These are phyloP conservation scores for Anthracocystis panici-leucophaei DNA, from an alignment of 1,284 basidiomycete species.

Conservation along the genomic window DNA sequence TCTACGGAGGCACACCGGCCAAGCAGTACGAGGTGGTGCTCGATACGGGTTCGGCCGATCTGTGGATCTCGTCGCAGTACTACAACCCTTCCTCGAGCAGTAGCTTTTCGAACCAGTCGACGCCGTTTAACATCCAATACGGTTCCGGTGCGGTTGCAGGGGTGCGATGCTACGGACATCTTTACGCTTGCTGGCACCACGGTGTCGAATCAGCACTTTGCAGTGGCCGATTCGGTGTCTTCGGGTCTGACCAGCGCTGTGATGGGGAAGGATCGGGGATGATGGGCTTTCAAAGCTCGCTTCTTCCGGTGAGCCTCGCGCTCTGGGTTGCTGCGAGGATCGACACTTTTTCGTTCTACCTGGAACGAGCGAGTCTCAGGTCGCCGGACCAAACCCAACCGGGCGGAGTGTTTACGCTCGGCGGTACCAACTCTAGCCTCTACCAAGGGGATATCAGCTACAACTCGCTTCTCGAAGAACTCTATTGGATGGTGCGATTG, in stretches of 20 bases:
- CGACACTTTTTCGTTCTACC: slow-evolving; percentile 58
- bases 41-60: slow-evolving; percentile 59
- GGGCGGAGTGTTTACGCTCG: slow-evolving; percentile 62
- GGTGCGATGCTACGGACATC: slow-evolving; percentile 40
- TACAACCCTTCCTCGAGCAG: slow-evolving; percentile 34
- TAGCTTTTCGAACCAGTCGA: slow-evolving; percentile 36
- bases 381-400: slow-evolving; percentile 13
- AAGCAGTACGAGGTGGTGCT: slow-evolving; percentile 46
- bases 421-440: slow-evolving; percentile 51
- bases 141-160: slow-evolving; percentile 51
- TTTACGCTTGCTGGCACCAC: slow-evolving; percentile 45
- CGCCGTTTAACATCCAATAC: slow-evolving; percentile 49
- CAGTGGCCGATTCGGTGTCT: slow-evolving; percentile 51
- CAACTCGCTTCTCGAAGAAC: slow-evolving; percentile 38
- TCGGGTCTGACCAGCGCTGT: slow-evolving; percentile 25
- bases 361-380: slow-evolving; percentile 37
- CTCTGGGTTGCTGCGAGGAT: slow-evolving; percentile 47
- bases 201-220: slow-evolving; percentile 47
- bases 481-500: slow-evolving; percentile 60
- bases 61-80: slow-evolving; percentile 39
- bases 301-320: slow-evolving; percentile 28
- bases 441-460: slow-evolving; percentile 56
- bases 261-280: slow-evolving; percentile 59
- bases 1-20: slow-evolving; percentile 49
- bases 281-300: slow-evolving; percentile 58